Conservation (phyloP, 2,329 filamentous ascomycete genomes). For the Alternaria hordeiaustralica region DNA sequence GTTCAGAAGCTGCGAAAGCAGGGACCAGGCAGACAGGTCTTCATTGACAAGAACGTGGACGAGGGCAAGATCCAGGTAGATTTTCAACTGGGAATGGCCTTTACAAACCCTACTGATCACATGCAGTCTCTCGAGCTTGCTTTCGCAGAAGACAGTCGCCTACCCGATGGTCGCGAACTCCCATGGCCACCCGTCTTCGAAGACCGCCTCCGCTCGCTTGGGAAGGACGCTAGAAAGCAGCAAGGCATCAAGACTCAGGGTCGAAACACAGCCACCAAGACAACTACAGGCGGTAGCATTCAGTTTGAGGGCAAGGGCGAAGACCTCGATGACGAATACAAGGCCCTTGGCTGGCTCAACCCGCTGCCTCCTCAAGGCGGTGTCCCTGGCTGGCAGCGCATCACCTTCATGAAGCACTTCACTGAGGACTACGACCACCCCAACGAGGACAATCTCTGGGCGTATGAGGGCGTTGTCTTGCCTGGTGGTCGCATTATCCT, state of each 20-base stretch:
- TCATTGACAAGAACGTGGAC: conserved; percentile 42
- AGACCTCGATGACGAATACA: conserved; percentile 46
- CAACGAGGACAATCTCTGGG: conserved; percentile 52
- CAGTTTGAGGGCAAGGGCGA: conserved; percentile 50
- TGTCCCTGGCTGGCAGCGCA: conserved; percentile 61
- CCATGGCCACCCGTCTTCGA: conserved; percentile 53
- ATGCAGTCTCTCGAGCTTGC: conserved; percentile 43
- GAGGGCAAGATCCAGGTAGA: conserved; percentile 38
- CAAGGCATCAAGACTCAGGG: conserved; percentile 16
- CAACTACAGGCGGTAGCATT: conserved; percentile 20
- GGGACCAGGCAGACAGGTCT: conserved; percentile 21
- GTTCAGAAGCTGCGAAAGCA: conserved; percentile 29
- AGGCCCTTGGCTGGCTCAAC: conserved; percentile 57
- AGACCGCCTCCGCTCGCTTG: conserved; percentile 45
- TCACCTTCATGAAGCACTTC: conserved; percentile 63
- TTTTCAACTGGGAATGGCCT: neutral
- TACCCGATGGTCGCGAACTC: conserved; percentile 17
- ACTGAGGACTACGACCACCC: conserved; percentile 34
- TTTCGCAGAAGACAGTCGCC: conserved; percentile 23
- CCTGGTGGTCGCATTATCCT: conserved; percentile 56
- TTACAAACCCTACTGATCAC: conserved; percentile 16
- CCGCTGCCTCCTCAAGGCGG: conserved; percentile 54
- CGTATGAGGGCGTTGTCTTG: conserved; percentile 57
- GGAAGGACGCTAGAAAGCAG: conserved; percentile 12
- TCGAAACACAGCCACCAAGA: conserved; percentile 9